These are phyloP conservation scores for Mycosphaerelloides madeirae DNA, from an alignment of 2,329 filamentous ascomycete species.

Conservation along the genomic window DNA sequence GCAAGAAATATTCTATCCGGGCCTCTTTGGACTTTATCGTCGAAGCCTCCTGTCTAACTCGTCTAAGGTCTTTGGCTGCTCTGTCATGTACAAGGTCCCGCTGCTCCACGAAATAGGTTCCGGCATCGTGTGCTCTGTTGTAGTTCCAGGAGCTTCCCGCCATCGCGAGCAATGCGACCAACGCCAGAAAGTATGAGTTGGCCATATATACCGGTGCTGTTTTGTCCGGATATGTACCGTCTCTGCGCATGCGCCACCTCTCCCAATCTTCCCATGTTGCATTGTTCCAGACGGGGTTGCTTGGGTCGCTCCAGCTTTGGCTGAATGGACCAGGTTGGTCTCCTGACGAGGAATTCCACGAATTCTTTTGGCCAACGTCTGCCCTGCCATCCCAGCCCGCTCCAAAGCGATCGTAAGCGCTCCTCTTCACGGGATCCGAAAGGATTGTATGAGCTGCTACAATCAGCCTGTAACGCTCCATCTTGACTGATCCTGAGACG, in stretches of 20 bases:
- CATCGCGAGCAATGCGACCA: conserved; percentile 66
- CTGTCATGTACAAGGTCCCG: conserved; percentile 62
- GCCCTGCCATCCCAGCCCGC: conserved; percentile 66
- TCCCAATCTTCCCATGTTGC: conserved; percentile 99
- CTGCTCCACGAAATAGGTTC: conserved; percentile 60
- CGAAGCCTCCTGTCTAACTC: conserved; percentile 48
- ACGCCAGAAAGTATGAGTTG: conserved; percentile 69
- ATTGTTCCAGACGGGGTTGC: conserved; percentile 59
- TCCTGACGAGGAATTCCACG: conserved; percentile 18
- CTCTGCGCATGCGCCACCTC: conserved; percentile 58
- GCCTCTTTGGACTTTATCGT: conserved; percentile 45
- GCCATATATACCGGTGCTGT: conserved; percentile 64
- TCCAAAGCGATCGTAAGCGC: conserved; percentile 76
- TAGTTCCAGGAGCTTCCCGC: conserved; percentile 69
- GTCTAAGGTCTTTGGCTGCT: conserved; percentile 59
- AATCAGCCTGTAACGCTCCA: conserved; percentile 87
- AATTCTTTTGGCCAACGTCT: conserved; percentile 22
- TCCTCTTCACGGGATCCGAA: conserved; percentile 71
- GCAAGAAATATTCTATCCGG: conserved; percentile 72
- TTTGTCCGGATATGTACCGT: conserved; percentile 34
- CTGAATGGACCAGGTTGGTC: conserved; percentile 31
- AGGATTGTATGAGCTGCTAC: conserved; percentile 85
- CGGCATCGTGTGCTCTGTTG: conserved; percentile 60
- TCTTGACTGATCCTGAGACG: conserved; percentile 57
- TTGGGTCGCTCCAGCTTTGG: conserved; percentile 33